A percentile compares a stretch with the other conserved stretches of the same genome.
Conservation (phyloP, 2,329 filamentous ascomycete genomes). For the Scleromitrula shiraiana region DNA sequence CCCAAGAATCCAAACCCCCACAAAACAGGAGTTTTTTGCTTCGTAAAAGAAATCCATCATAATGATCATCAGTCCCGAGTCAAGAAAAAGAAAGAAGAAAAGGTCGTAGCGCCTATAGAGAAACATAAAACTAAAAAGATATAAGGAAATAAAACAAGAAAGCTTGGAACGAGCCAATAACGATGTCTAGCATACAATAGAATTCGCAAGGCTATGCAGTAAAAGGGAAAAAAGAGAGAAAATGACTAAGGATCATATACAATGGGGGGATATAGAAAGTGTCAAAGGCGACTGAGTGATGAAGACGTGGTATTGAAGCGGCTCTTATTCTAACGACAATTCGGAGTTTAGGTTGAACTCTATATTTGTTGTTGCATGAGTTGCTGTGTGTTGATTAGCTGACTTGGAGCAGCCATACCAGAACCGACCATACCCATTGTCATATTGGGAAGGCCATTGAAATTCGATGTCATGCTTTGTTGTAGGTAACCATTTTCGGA, state of each 20-base stretch:
- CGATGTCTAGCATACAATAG: slow-evolving; percentile 6
- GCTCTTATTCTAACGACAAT: neutral
- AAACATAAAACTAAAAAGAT: slow-evolving; percentile 3
- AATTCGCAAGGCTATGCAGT: slow-evolving; percentile 25
- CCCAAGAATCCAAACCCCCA: slow-evolving; percentile 3
- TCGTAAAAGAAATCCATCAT: slow-evolving; percentile 12
- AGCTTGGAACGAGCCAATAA: slow-evolving; percentile 1
- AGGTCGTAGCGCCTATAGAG: slow-evolving; percentile 5
- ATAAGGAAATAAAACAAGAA: slow-evolving; percentile 1
- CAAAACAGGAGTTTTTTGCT: neutral
- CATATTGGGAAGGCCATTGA: slow-evolving; percentile 15
- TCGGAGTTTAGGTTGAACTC: neutral
- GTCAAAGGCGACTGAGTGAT: slow-evolving; percentile 6
- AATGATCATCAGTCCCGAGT: slow-evolving; percentile 7
- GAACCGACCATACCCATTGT: slow-evolving; percentile 24
- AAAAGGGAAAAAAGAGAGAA: slow-evolving; percentile 9
- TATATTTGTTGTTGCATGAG: slow-evolving; percentile 31
- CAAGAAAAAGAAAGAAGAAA: slow-evolving; percentile 3
- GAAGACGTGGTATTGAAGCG: neutral
- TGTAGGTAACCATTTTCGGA: slow-evolving; percentile 58
- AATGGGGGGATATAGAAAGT: slow-evolving; percentile 7
- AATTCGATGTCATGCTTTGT: slow-evolving; percentile 22
- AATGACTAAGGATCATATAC: slow-evolving; percentile 15
- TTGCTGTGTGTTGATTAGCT: slow-evolving; percentile 30
- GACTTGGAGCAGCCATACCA: slow-evolving; percentile 31